Evolutionary conservation across 2,329 filamentous ascomycete genomes (phyloP), one percentile per base, ranked within the genome.

Genomic region (Penicillium sp.): DNA sequence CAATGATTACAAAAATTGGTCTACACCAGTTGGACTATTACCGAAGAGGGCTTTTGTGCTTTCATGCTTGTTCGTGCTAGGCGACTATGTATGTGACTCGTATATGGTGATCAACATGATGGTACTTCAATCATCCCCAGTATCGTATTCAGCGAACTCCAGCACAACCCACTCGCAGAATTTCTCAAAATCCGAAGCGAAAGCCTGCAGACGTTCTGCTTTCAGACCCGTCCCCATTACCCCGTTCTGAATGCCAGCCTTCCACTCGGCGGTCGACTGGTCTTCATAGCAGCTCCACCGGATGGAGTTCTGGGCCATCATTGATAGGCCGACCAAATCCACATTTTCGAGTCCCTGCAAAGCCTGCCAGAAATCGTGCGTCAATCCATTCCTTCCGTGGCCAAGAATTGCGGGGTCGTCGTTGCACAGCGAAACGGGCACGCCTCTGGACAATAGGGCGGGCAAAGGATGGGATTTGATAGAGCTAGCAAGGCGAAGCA

Each of bases 361-460:
- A 1, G 89, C 88, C 73, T 96, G 91, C 90, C 91, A 97, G 73
- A 96, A 96, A 74, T 97, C 91, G 72, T 96, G 90, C 2, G 89
- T 93, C 81, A 94, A 86, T 37, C 90, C 91, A 27, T 86, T 88
- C 7, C 82, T 84, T 54, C 89, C 89, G 66, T 96, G 90, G 9
- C 92, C 92, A 6, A 96, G 80, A 66, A 97, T 90, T 1, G 89
- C 90, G 1, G 91, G 92, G 68, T 96, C 91, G 69, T 97, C 93
- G 68, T 96, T 96, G 76, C 87, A 91, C 10, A 99, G 82, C 12
- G 87, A 85, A 65, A 91, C 93, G 6, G 89, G 73, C 1, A 97
- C 90, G 27, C 93, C 93, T 41, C 91, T 85, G 0, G 93, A 87
- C 4, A 97, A 79, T 0, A 97, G 81, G 0, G 91, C 89, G 1